Conservation (phyloP, 306 rosid genomes). For the Trichosanthes cucumerina region DNA sequence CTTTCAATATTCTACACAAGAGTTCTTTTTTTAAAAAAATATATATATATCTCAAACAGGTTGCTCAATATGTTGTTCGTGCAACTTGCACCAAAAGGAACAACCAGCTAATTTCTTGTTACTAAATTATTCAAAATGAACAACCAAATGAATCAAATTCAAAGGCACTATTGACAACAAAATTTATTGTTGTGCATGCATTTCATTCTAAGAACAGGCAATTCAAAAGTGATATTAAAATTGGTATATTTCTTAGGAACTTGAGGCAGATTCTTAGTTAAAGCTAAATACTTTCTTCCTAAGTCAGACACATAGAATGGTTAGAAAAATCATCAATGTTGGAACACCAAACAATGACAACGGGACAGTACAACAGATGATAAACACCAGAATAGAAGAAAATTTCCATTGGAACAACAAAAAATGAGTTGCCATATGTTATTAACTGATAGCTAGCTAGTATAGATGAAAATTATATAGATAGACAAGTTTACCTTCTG, state of each 20-base stretch:
- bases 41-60: neutral
- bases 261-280: neutral
- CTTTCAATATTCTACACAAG: neutral
- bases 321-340: neutral
- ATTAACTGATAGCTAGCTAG: neutral
- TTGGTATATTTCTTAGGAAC: neutral
- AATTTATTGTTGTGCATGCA: neutral
- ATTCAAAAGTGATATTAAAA: neutral
- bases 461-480: neutral
- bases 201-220: neutral
- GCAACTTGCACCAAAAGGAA: neutral
- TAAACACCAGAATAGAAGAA: neutral
- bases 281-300: neutral
- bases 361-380: neutral
- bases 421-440: neutral
- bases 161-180: neutral
- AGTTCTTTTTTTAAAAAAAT: neutral
- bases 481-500: constrained; percentile 33
- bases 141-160: neutral
- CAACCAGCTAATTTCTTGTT: neutral
- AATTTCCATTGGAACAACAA: neutral
- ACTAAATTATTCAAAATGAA: neutral
- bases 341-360: neutral
- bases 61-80: neutral
- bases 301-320: neutral